phyloP scores from a whole-genome alignment of 2,329 filamentous ascomycete genomes.

The Ophiostoma sp. region DNA sequence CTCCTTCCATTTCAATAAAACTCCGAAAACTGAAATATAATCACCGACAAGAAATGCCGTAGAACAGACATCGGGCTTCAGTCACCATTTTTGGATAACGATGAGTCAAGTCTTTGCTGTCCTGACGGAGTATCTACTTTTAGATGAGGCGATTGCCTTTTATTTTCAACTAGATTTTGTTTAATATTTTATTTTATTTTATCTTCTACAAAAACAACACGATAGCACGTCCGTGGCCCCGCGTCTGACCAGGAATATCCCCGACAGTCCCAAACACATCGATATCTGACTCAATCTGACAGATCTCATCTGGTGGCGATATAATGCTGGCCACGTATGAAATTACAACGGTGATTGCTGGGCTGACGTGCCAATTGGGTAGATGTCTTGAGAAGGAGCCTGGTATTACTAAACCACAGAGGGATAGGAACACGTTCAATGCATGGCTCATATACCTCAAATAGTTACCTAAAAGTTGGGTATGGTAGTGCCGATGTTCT shows the following conservation, averaged over 20 bases:
- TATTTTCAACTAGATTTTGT: neutral
- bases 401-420: neutral
- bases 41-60: neutral
- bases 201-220: neutral
- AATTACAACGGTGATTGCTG: neutral
- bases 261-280: neutral
- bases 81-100: neutral
- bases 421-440: neutral
- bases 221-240: neutral
- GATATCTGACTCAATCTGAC: neutral
- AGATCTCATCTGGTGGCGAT: neutral
- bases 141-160: neutral
- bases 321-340: neutral
- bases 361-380: neutral
- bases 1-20: neutral
- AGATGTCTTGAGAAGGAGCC: too few relatives aligned
- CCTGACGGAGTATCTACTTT: too few relatives aligned
- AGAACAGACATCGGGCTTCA: neutral
- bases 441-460: neutral
- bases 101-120: neutral
- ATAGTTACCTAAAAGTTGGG: conserved; percentile 37
- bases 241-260: neutral
- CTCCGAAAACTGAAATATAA: neutral
- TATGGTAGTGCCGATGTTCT: conserved; percentile 43
- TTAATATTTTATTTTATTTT: neutral